Conservation (phyloP, 1,139 yeast species). For the Candida mesenterica region DNA sequence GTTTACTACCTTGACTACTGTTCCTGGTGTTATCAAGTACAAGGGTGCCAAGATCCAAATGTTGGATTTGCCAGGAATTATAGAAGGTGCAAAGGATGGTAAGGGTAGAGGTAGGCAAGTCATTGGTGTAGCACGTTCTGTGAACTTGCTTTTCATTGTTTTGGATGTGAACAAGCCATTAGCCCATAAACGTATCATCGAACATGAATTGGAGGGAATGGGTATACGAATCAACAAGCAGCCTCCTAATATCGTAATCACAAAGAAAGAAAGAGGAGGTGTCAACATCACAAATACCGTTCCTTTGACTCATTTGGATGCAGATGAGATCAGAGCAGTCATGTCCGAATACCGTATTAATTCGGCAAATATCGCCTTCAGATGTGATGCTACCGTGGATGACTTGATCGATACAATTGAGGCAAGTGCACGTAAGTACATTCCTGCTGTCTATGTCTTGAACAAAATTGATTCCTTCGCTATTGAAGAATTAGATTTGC, state of each 20-base stretch:
- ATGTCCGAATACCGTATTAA: conserved; percentile 93
- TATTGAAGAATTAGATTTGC: conserved; percentile 83
- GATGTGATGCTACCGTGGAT: conserved; percentile 97
- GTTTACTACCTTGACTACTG: conserved; percentile 95
- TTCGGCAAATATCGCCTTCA: conserved; percentile 93
- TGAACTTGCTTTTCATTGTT: conserved; percentile 87
- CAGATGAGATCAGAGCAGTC: conserved; percentile 92
- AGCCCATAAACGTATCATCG: conserved; percentile 90
- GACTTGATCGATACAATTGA: conserved; percentile 94
- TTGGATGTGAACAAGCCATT: conserved; percentile 95
- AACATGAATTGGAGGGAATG: conserved; percentile 93
- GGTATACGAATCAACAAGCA: conserved; percentile 90
- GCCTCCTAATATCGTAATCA: conserved; percentile 89
- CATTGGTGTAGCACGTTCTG: conserved; percentile 96
- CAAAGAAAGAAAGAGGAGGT: conserved; percentile 95
- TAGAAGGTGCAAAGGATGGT: conserved; percentile 99
- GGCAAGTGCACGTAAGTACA: conserved; percentile 83
- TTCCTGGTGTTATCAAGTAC: conserved; percentile 92
- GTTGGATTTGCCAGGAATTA: conserved; percentile 97
- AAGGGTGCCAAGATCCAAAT: conserved; percentile 97
- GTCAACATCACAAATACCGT: conserved; percentile 89
- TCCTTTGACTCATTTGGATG: conserved; percentile 85
- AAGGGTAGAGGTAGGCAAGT: conserved; percentile 99
- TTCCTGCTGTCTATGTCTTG: conserved; percentile 91
- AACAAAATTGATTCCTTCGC: conserved; percentile 96